phyloP scores from a whole-genome alignment of 2,329 filamentous ascomycete genomes.

The Seiridium unicorne region DNA sequence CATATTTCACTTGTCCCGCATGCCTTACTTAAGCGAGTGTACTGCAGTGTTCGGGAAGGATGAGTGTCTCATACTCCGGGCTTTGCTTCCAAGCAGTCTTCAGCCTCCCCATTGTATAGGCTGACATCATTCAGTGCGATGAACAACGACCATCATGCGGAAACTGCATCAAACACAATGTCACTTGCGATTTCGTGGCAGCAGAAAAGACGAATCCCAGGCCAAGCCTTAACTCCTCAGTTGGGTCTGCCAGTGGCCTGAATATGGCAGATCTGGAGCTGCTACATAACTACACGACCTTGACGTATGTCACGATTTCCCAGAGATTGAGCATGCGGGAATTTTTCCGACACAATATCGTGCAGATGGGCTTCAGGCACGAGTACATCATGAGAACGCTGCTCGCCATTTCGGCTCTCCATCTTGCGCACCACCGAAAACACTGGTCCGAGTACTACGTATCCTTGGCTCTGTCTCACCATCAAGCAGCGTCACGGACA shows the following conservation, averaged over 20 bases:
- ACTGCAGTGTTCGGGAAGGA: neutral
- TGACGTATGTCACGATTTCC: constrained; percentile 35
- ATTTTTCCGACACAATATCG: constrained; percentile 33
- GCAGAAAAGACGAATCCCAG: neutral
- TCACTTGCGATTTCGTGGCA: neutral
- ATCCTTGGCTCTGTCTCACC: constrained; percentile 29
- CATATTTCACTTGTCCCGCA: neutral
- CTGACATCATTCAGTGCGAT: neutral
- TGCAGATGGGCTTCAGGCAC: constrained; percentile 33
- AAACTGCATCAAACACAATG: constrained; percentile 1
- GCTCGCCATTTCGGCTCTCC: constrained; percentile 35
- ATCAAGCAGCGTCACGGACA: neutral
- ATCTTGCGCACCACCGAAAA: constrained; percentile 30
- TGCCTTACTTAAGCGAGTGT: neutral
- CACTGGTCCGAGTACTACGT: constrained; percentile 26
- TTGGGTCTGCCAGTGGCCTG: constrained; percentile 7
- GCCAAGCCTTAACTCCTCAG: neutral
- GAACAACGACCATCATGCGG: neutral
- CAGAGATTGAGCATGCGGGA: constrained; percentile 27
- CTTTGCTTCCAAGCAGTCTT: neutral
- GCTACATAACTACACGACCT: constrained; percentile 37
- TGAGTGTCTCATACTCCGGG: neutral
- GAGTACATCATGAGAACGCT: constrained; percentile 36
- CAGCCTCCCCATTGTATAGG: neutral
- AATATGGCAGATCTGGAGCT: constrained; percentile 36